A percentile compares a stretch with the other conserved stretches of the same genome.
Conservation (phyloP, 1,284 basidiomycete species). For the Takashimella tepidaria region DNA sequence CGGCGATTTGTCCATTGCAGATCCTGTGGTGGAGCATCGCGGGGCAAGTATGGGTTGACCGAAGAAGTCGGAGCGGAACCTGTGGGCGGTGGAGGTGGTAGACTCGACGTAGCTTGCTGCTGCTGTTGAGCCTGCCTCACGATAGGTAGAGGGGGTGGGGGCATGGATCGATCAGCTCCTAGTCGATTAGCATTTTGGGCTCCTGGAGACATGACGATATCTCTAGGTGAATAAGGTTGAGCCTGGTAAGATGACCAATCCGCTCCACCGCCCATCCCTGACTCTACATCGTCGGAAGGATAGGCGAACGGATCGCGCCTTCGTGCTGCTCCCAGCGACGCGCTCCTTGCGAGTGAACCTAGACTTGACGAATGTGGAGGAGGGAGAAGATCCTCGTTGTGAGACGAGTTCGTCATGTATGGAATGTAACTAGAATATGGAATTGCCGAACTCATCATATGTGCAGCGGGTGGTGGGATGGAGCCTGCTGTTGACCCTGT, state of each 20-base stretch:
- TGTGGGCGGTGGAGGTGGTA: conserved; percentile 12
- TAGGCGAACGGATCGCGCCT: conserved; percentile 45
- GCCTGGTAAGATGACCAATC: conserved; percentile 8
- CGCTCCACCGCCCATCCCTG: conserved; percentile 35
- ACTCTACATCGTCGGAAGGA: conserved; percentile 46
- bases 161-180: conserved; percentile 23
- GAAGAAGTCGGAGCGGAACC: conserved; percentile 1
- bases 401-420: conserved; percentile 4
- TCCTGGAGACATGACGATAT: conserved; percentile 27
- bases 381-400: conserved; percentile 16
- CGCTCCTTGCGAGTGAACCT: conserved; percentile 38
- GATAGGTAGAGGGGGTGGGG: conserved; percentile 30
- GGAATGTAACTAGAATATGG: conserved; percentile 18
- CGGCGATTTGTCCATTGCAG: no score
- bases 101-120: conserved; percentile 1
- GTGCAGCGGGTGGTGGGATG: conserved; percentile 11
- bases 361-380: conserved; percentile 23
- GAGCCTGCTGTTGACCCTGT: conserved; percentile 8
- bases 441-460: conserved; percentile 12
- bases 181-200: background rate
- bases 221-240: conserved; percentile 12
- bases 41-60: conserved; percentile 37
- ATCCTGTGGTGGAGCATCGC: no score
- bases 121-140: background rate
- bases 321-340: conserved; percentile 37